phyloP scores from a whole-genome alignment of 2,329 filamentous ascomycete species.

The Aspergillus sp. region DNA sequence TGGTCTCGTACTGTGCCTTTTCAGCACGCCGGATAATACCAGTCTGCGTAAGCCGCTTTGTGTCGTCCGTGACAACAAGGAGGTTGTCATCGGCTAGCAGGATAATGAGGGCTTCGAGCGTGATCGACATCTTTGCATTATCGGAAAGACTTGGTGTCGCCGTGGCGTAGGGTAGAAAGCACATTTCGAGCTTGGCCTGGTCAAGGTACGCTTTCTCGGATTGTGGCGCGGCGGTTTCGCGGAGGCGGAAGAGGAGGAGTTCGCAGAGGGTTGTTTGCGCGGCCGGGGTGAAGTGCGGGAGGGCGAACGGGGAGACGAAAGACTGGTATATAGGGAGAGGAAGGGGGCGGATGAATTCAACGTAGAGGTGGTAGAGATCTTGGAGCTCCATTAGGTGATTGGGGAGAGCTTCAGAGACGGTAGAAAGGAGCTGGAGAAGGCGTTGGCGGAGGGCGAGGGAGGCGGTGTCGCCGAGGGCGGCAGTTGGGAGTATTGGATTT shows the following conservation, averaged over 20 bases:
- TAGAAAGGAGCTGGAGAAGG: conserved; percentile 49
- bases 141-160: conserved; percentile 64
- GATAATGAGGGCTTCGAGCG: conserved; percentile 68
- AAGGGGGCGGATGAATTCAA: conserved; percentile 52
- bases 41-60: conserved; percentile 54
- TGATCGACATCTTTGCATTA: conserved; percentile 73
- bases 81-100: conserved; percentile 49
- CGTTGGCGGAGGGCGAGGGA: conserved; percentile 51
- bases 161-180: conserved; percentile 70
- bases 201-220: conserved; percentile 51
- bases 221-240: conserved; percentile 47
- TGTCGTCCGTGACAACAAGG: conserved; percentile 36
- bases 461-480: conserved; percentile 42
- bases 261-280: conserved; percentile 59
- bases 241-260: conserved; percentile 55
- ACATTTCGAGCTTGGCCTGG: conserved; percentile 57
- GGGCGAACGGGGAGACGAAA: conserved; percentile 49
- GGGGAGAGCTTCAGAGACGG: conserved; percentile 41
- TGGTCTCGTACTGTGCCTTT: conserved; percentile 50
- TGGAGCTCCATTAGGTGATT: conserved; percentile 42
- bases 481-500: conserved; percentile 25
- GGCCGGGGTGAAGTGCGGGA: conserved; percentile 44
- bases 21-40: conserved; percentile 59
- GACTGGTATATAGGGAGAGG: conserved; percentile 52
- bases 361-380: conserved; percentile 49